A percentile compares a stretch with the other conserved stretches of the same genome.
phyloP scores from a whole-genome alignment of 768 basidiomycete genomes.

The Lepiota subincarnata region DNA sequence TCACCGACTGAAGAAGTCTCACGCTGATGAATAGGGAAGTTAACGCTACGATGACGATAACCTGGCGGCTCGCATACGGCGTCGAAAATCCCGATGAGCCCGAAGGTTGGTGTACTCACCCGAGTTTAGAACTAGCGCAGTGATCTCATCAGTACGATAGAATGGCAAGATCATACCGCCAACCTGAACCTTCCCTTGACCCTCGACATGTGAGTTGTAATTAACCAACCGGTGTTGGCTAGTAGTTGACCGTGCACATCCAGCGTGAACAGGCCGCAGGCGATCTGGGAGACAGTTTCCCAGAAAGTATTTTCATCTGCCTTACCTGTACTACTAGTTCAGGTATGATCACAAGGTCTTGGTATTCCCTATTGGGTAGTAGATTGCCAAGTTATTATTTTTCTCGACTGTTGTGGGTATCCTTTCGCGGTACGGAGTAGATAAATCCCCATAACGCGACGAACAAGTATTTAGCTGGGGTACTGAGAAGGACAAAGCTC shows the following conservation, averaged over 20 bases:
- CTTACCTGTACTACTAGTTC: background rate
- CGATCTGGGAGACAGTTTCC: slow-evolving; percentile 49
- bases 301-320: slow-evolving; percentile 18
- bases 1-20: slow-evolving; percentile 48
- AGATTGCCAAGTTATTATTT: too few species aligned
- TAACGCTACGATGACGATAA: slow-evolving; percentile 23
- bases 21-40: slow-evolving; percentile 33
- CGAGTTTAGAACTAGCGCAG: background rate
- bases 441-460: too few species aligned
- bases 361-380: background rate
- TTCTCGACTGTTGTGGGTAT: background rate
- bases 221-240: background rate
- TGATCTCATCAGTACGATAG: slow-evolving; percentile 28
- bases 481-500: background rate
- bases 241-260: slow-evolving; percentile 16
- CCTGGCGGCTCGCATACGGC: slow-evolving; percentile 62
- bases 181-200: slow-evolving; percentile 50
- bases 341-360: background rate
- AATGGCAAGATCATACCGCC: slow-evolving; percentile 30
- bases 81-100: slow-evolving; percentile 46
- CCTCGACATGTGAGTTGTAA: slow-evolving; percentile 37
- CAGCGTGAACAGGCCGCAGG: slow-evolving; percentile 53
- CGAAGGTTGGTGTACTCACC: slow-evolving; percentile 38
- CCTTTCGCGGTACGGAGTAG: too few species aligned
- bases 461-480: background rate